phyloP scores from a whole-genome alignment of 768 basidiomycete genomes.

The Gymnopilus junonius region DNA sequence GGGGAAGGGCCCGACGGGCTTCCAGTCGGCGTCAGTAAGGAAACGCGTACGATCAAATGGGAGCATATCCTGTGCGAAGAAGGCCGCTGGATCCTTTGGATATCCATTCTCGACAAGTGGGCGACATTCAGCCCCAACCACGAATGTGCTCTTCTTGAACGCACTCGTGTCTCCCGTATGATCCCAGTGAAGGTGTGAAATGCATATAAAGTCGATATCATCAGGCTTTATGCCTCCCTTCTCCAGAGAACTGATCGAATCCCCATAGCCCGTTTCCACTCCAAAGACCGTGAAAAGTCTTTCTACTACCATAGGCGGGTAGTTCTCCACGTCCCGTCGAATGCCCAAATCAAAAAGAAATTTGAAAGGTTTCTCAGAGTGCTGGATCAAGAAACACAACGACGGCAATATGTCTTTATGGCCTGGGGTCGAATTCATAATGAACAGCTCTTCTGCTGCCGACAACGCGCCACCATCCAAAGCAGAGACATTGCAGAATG shows the following conservation, averaged over 20 bases:
- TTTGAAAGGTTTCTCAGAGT: slow-evolving; percentile 12
- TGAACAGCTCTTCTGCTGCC: slow-evolving; percentile 9
- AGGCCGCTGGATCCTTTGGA: slow-evolving; percentile 41
- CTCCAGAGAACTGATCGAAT: slow-evolving; percentile 36
- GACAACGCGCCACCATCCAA: slow-evolving; percentile 14
- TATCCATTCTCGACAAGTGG: slow-evolving; percentile 43
- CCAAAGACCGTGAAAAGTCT: neutral
- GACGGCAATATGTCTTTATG: neutral
- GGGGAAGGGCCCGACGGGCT: slow-evolving; percentile 53
- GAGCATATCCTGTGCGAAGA: slow-evolving; percentile 34
- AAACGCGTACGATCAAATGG: slow-evolving; percentile 45
- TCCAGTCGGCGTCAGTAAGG: slow-evolving; percentile 37
- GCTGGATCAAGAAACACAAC: slow-evolving; percentile 15
- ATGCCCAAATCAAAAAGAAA: slow-evolving; percentile 19
- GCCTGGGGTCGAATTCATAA: slow-evolving; percentile 13
- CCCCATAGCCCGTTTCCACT: slow-evolving; percentile 15
- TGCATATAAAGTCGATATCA: slow-evolving; percentile 46
- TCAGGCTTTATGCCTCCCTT: slow-evolving; percentile 50
- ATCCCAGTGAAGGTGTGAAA: slow-evolving; percentile 62
- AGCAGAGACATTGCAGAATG: slow-evolving; percentile 16
- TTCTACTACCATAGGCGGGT: neutral
- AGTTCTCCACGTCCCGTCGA: slow-evolving; percentile 1
- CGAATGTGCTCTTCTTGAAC: slow-evolving; percentile 51
- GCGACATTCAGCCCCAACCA: slow-evolving; percentile 47
- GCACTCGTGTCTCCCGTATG: slow-evolving; percentile 50